Evolutionary conservation across 129 eudicot genomes (phyloP).

Genomic region (Saposhnikovia divaricata): DNA sequence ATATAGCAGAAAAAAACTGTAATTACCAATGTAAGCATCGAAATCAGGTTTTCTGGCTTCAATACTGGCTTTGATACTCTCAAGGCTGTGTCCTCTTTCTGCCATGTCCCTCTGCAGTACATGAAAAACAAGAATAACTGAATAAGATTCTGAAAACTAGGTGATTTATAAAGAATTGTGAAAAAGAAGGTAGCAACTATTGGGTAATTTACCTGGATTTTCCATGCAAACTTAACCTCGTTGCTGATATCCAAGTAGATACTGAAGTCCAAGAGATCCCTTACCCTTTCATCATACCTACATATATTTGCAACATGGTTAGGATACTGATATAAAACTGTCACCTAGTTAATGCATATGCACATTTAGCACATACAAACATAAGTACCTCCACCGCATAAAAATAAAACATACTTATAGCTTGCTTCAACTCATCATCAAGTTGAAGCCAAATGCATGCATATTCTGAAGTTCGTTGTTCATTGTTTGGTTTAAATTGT

Average conservation of each 20-base stretch:
- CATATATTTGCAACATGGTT: neutral
- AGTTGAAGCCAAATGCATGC: neutral
- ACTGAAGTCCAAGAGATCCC: constrained; percentile 92
- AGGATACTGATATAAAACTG: neutral
- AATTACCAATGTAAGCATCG: constrained; percentile 88
- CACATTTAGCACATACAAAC: neutral
- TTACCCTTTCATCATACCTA: constrained; percentile 80
- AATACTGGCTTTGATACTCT: constrained; percentile 96
- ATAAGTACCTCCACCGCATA: neutral
- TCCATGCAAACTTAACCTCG: constrained; percentile 96
- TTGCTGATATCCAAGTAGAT: constrained; percentile 93
- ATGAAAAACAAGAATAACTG: neutral
- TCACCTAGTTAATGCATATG: neutral
- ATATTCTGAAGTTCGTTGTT: neutral
- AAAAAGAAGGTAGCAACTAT: neutral
- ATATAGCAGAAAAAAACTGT: neutral
- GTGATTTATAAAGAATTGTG: neutral
- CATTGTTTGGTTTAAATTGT: neutral
- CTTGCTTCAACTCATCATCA: neutral
- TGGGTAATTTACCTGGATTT: constrained; percentile 61
- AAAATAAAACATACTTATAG: no score
- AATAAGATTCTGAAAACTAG: neutral
- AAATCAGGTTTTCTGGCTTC: constrained; percentile 99
- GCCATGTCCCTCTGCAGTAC: constrained; percentile 94
- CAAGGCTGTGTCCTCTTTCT: constrained; percentile 99